Evolutionary conservation across 371 early-diverging fungal species (phyloP), one percentile per base, ranked within the genome.

Genomic region (Mucor irregularis): DNA sequence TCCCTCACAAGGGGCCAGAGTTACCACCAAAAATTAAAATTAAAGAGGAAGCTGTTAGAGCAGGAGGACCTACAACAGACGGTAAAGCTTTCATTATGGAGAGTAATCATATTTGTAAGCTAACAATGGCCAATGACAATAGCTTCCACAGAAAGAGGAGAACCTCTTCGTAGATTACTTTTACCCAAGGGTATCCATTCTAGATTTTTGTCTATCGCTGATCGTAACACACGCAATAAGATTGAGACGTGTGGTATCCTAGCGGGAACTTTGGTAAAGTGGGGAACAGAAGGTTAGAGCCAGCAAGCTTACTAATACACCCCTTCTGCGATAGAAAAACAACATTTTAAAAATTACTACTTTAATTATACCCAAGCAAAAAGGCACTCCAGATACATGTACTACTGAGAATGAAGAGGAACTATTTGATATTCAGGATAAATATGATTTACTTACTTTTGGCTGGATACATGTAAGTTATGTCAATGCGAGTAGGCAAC

Each of bases 241-340:
- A 68, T 96, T 28, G 96, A 96, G 57, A 96, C 96, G 4, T 95
- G 96, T 73, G 96, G 92, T 4, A 86, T 96, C 10, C 71, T 96
- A 11, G 90, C 88, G 53, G 96, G 96, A 30, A 82, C 57, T 35
- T 58, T 93, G 58, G 85, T 87, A 80, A 56, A 22, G 16, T 7
- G n/a, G 11, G 4, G 1, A 60, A 1, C 6, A n/a, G n/a, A n/a
- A n/a, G n/a, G n/a, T n/a, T n/a, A n/a, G n/a, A n/a, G n/a, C n/a
- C n/a, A n/a, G n/a, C n/a, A n/a, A n/a, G n/a, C n/a, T n/a, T n/a
- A n/a, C n/a, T n/a, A n/a, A n/a, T n/a, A n/a, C n/a, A n/a, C 40
- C 7, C 5, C 16, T 22, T 14, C 11, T 21, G 26, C 6, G 24
- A 9, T 61, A 86, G 84, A 77, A 80, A 56, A 83, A 81, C 11